Percentiles rank a stretch among this genome's conserved stretches.
Conservation (phyloP, 768 basidiomycete species). For the Mrakia hoshinonis region DNA sequence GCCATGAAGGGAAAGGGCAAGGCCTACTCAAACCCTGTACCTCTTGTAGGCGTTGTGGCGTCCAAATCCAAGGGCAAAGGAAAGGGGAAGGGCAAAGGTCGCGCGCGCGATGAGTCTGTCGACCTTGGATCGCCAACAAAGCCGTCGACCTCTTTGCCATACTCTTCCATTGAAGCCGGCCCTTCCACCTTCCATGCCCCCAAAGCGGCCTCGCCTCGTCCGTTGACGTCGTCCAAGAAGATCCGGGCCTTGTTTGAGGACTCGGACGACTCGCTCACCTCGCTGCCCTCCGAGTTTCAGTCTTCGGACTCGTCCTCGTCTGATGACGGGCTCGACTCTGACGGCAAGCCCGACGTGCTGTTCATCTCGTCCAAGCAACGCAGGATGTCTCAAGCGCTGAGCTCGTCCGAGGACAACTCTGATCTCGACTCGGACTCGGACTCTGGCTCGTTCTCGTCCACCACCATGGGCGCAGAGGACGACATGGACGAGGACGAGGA, state of each 20-base stretch:
- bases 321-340: not conserved
- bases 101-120: not conserved
- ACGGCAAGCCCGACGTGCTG: not conserved
- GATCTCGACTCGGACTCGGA: slow-evolving; percentile 12
- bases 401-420: slow-evolving; percentile 2
- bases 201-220: not conserved
- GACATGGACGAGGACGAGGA: slow-evolving; percentile 19
- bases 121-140: not conserved
- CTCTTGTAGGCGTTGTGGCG: not conserved
- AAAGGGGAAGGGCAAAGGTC: slow-evolving; percentile 16
- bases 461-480: slow-evolving; percentile 11
- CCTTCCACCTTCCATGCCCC: not conserved
- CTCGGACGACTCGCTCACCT: slow-evolving; percentile 14
- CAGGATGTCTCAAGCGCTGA: not conserved
- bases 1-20: slow-evolving; percentile 11
- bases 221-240: not conserved
- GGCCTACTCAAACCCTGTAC: not conserved
- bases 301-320: slow-evolving; percentile 6
- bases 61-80: slow-evolving; percentile 3
- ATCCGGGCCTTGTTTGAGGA: not conserved
- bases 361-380: slow-evolving; percentile 1
- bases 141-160: not conserved
- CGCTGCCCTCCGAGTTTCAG: slow-evolving; percentile 18
- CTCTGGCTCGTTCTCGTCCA: slow-evolving; percentile 16
- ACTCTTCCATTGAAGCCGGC: not conserved